Percentiles rank a stretch among this genome's conserved stretches.
Conservation (phyloP, 108 stramenopile genomes). For the Chaetoceros tenuissimus region DNA sequence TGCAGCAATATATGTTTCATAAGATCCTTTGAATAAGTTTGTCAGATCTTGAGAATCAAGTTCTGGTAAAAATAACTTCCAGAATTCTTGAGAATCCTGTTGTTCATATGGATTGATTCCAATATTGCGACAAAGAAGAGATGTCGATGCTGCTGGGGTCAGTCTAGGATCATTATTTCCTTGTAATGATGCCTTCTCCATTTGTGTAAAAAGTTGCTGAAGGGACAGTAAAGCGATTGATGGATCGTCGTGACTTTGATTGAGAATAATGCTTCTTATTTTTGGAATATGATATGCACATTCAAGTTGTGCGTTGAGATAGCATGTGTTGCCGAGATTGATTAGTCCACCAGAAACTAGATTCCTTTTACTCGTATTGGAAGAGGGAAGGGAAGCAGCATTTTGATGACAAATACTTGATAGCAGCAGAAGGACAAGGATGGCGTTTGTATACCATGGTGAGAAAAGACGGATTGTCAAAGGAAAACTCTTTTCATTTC, state of each 20-base stretch:
- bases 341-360: constrained; percentile 43
- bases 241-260: constrained; percentile 1
- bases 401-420: neutral
- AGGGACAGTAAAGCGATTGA: constrained; percentile 23
- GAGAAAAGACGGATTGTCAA: too few species aligned
- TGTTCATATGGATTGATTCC: constrained; percentile 66
- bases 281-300: constrained; percentile 78
- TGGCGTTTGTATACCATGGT: too few species aligned
- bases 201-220: constrained; percentile 30
- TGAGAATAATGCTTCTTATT: constrained; percentile 34
- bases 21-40: constrained; percentile 64
- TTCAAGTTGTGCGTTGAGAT: constrained; percentile 73
- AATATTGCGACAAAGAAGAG: constrained; percentile 38
- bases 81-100: constrained; percentile 88
- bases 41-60: constrained; percentile 32
- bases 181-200: constrained; percentile 12
- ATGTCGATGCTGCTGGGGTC: constrained; percentile 23
- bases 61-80: constrained; percentile 78
- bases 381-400: neutral
- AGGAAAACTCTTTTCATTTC: too few species aligned
- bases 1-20: constrained; percentile 63
- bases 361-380: neutral
- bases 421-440: too few species aligned
- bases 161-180: neutral
- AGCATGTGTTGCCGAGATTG: constrained; percentile 80